A percentile compares a stretch with the other conserved stretches of the same genome.
Evolutionary conservation across 768 basidiomycete genomes (phyloP).

Genomic region (Brasilioporus rufonigricans): DNA sequence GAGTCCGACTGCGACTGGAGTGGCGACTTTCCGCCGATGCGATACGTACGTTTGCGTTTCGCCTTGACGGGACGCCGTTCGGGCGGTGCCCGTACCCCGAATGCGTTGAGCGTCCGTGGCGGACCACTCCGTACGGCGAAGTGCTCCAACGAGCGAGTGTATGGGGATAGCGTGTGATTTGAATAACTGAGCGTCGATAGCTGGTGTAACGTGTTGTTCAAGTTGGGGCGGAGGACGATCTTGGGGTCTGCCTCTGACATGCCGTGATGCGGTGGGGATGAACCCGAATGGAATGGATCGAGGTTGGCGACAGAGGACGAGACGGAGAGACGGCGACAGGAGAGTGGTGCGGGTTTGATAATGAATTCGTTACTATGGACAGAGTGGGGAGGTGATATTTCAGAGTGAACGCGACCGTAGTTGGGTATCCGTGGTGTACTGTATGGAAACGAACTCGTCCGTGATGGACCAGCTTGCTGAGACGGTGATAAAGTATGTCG

Average conservation of each 20-base stretch:
- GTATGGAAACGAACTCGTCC: slow-evolving; percentile 6
- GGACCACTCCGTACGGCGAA: slow-evolving; percentile 92
- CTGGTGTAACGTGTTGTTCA: slow-evolving; percentile 80
- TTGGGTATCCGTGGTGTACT: slow-evolving; percentile 24
- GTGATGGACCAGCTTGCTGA: slow-evolving; percentile 32
- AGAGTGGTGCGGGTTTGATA: slow-evolving; percentile 15
- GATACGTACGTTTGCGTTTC: slow-evolving; percentile 69
- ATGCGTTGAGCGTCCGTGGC: slow-evolving; percentile 43
- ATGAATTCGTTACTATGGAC: slow-evolving; percentile 14
- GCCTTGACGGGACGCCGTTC: slow-evolving; percentile 67
- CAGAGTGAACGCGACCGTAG: slow-evolving; percentile 43
- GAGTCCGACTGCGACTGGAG: background rate
- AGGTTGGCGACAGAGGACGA: slow-evolving; percentile 26
- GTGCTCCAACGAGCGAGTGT: slow-evolving; percentile 86
- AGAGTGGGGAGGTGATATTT: slow-evolving; percentile 37
- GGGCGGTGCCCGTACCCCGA: slow-evolving; percentile 32
- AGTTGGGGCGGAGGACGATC: slow-evolving; percentile 60
- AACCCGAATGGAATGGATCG: slow-evolving; percentile 35
- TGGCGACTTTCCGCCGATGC: slow-evolving; percentile 42
- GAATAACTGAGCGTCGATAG: slow-evolving; percentile 83
- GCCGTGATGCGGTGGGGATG: slow-evolving; percentile 33
- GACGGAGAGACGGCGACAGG: slow-evolving; percentile 35
- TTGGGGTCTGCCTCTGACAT: slow-evolving; percentile 45
- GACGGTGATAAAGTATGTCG: slow-evolving; percentile 7
- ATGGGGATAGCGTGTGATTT: slow-evolving; percentile 92